Conservation (phyloP, 805 yeast species). For the Osmozyma mogii region DNA sequence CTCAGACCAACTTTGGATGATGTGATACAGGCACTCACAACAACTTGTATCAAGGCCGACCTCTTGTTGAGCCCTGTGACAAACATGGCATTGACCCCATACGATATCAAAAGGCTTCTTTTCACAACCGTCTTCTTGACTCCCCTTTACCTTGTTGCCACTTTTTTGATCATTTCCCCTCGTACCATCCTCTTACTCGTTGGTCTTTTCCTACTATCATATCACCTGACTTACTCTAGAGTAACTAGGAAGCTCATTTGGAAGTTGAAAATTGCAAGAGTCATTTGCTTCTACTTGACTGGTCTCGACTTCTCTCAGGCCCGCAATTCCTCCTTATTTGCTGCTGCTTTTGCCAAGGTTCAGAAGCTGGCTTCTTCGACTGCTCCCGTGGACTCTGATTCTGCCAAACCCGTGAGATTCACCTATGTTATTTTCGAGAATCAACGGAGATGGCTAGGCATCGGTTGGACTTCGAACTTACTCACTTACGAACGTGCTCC, state of each 20-base stretch:
- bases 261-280: slow-evolving; percentile 68
- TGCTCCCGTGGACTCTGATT: slow-evolving; percentile 7
- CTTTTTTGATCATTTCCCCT: slow-evolving; percentile 65
- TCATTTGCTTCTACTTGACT: slow-evolving; percentile 71
- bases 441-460: slow-evolving; percentile 95
- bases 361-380: slow-evolving; percentile 25
- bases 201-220: slow-evolving; percentile 62
- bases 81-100: slow-evolving; percentile 58
- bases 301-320: slow-evolving; percentile 67
- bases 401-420: slow-evolving; percentile 54
- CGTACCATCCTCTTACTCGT: slow-evolving; percentile 50
- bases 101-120: slow-evolving; percentile 71
- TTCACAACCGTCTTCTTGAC: slow-evolving; percentile 82
- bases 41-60: slow-evolving; percentile 69
- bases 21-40: slow-evolving; percentile 67
- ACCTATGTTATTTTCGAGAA: slow-evolving; percentile 91
- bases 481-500: slow-evolving; percentile 90
- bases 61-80: slow-evolving; percentile 75
- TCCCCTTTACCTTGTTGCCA: slow-evolving; percentile 69
- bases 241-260: slow-evolving; percentile 80
- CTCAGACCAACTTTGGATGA: slow-evolving; percentile 80
- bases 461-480: slow-evolving; percentile 94
- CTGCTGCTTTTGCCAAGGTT: slow-evolving; percentile 49
- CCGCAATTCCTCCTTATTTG: slow-evolving; percentile 39
- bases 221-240: slow-evolving; percentile 79